Base-by-base conservation (phyloP, 2,329 filamentous ascomycete species). In the Claviceps arundinis region DNA sequence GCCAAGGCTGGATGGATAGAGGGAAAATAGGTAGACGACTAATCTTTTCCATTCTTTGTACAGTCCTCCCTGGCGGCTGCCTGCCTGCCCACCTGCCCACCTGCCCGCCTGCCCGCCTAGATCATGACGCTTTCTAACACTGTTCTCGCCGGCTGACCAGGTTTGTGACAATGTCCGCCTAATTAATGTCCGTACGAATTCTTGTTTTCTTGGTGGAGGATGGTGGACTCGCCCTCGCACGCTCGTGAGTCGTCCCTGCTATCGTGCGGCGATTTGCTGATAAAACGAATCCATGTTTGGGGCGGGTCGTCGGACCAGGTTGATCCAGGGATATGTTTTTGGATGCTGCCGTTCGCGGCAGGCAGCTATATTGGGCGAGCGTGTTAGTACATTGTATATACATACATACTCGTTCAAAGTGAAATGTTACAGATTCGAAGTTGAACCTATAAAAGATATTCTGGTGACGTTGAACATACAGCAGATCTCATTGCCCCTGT, bases 401-500 rank as follows among this genome's bases (percentile, higher is more conserved):
- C n/a, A n/a, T n/a, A n/a, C n/a, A n/a, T n/a, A n/a, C n/a, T 4
- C 9, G 8, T 9, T 19, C 16, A n/a, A 19, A 9, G 40, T 5
- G 37, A 26, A 16, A 47, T 37, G 13, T 22, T 13, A 13, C 45
- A 17, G 40, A 17, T 13, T 40, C 37, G 13, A n/a, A 11, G 30
- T 11, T 34, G 30, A 34, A 34, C 4, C 3, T 3, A 34, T 34
- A 1, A 34, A 34, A 34, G 30, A 9, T 4, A 11, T 13, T 5
- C 14, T 22, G 8, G 17, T 14, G 17, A 22, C 17, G 41, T 11
- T 41, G 52, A 50, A 66, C 69, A 59, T 68, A 72, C 69, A 68
- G 58, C 70, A 72, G 52, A 72, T 69, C 55, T 72, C 70, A 56
- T 72, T 68, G 55, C 69, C 69, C 64, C 69, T 72, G 53, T 19